These are phyloP conservation scores for Quercus rubra DNA, from an alignment of 306 rosid species.

Conservation along the genomic window DNA sequence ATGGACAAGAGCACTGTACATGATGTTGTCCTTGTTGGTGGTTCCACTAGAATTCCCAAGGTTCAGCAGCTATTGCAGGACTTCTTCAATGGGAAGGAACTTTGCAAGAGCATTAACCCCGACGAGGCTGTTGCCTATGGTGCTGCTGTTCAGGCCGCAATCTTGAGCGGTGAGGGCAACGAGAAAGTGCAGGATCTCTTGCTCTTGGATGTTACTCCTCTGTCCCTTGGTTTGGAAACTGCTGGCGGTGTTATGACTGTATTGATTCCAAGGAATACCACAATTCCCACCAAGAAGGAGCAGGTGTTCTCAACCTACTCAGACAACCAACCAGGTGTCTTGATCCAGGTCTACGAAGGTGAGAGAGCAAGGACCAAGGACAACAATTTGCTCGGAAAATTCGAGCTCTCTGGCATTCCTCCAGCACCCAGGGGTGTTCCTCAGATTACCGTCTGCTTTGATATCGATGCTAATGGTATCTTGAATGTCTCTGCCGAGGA, in stretches of 20 bases:
- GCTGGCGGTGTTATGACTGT: constrained; percentile 67
- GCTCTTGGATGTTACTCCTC: constrained; percentile 69
- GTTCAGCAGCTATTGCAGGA: constrained; percentile 76
- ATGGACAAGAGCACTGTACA: constrained; percentile 75
- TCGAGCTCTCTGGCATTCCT: constrained; percentile 50
- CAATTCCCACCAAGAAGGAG: constrained; percentile 71
- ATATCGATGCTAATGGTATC: constrained; percentile 66
- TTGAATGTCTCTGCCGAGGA: constrained; percentile 60
- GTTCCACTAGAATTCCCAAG: constrained; percentile 77
- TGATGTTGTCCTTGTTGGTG: constrained; percentile 80
- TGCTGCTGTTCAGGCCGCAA: constrained; percentile 76
- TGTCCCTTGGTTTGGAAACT: constrained; percentile 60
- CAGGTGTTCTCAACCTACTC: constrained; percentile 64
- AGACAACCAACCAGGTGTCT: constrained; percentile 59
- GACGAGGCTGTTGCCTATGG: constrained; percentile 82
- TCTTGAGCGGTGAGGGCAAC: constrained; percentile 71
- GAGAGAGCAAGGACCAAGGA: constrained; percentile 52
- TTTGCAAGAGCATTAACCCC: constrained; percentile 72
- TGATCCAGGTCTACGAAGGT: constrained; percentile 60
- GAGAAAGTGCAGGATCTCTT: constrained; percentile 74
- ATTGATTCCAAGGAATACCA: constrained; percentile 60
- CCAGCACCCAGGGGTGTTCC: constrained; percentile 63
- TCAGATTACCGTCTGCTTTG: constrained; percentile 55
- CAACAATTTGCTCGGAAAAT: constrained; percentile 58
- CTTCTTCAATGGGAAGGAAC: constrained; percentile 75